Evolutionary conservation across 805 yeast genomes (phyloP).

Genomic region (Yarrowia bubula): DNA sequence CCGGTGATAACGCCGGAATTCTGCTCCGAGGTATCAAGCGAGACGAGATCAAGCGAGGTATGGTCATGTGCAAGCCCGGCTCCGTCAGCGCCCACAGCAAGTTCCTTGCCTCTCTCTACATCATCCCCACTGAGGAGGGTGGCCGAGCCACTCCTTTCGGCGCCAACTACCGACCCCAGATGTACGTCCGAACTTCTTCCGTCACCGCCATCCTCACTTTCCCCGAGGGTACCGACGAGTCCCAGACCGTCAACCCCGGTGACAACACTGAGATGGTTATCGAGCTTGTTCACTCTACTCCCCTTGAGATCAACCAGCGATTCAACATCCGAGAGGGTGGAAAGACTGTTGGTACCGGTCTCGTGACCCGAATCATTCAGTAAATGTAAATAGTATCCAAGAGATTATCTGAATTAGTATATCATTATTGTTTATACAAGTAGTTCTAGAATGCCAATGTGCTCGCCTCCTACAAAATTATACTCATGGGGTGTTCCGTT

Average conservation of each 20-base stretch:
- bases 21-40: conserved; percentile 97
- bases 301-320: conserved; percentile 94
- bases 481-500: not conserved
- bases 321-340: conserved; percentile 99
- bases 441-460: not conserved
- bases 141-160: conserved; percentile 98
- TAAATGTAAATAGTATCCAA: conserved; percentile 37
- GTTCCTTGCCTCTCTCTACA: conserved; percentile 89
- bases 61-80: conserved; percentile 93
- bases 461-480: not conserved
- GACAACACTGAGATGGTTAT: conserved; percentile 97
- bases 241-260: conserved; percentile 94
- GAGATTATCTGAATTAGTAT: conserved; percentile 4
- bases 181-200: conserved; percentile 94
- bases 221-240: conserved; percentile 84
- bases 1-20: conserved; percentile 99
- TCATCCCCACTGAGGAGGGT: conserved; percentile 96
- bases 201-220: conserved; percentile 86
- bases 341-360: conserved; percentile 98
- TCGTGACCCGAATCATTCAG: conserved; percentile 87
- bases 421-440: too few relatives aligned
- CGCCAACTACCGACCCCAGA: conserved; percentile 96
- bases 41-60: conserved; percentile 95
- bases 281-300: conserved; percentile 84
- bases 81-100: conserved; percentile 89